Percentiles rank a stretch among this genome's conserved stretches.
These are phyloP conservation scores for Adansonia madagascariensis DNA, from an alignment of 441 rosid species.

Conservation along the genomic window DNA sequence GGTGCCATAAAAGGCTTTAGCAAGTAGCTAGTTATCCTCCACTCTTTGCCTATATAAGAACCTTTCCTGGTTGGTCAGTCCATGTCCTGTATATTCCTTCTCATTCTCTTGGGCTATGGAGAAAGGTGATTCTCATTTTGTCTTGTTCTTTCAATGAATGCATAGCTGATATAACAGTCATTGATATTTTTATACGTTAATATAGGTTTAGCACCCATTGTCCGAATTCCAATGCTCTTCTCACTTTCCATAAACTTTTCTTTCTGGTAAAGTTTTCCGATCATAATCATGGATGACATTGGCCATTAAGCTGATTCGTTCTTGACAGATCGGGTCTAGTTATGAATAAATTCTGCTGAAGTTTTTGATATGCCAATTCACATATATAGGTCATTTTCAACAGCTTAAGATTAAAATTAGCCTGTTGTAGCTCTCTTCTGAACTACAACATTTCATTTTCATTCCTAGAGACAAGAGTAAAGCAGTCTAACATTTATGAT, in stretches of 20 bases:
- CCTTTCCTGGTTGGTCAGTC: neutral
- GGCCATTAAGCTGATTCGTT: neutral
- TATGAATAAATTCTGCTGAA: neutral
- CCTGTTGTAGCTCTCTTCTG: neutral
- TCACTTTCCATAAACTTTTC: neutral
- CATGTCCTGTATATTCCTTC: neutral
- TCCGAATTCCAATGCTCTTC: neutral
- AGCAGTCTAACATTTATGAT: neutral
- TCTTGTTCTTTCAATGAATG: neutral
- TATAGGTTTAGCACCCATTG: neutral
- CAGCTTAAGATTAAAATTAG: neutral
- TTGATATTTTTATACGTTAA: neutral
- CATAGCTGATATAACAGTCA: neutral
- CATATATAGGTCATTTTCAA: neutral
- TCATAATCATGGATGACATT: neutral
- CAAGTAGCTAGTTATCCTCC: neutral
- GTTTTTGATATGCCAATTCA: neutral
- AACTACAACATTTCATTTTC: neutral
- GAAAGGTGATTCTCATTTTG: neutral
- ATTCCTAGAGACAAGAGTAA: neutral
- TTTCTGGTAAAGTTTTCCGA: neutral
- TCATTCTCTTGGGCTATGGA: neutral
- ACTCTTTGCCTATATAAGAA: constrained; percentile 12
- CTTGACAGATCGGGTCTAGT: neutral
- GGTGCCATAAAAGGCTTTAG: neutral